Evolutionary conservation across 2,329 filamentous ascomycete genomes (phyloP).

Genomic region (Thelonectria discophora): DNA sequence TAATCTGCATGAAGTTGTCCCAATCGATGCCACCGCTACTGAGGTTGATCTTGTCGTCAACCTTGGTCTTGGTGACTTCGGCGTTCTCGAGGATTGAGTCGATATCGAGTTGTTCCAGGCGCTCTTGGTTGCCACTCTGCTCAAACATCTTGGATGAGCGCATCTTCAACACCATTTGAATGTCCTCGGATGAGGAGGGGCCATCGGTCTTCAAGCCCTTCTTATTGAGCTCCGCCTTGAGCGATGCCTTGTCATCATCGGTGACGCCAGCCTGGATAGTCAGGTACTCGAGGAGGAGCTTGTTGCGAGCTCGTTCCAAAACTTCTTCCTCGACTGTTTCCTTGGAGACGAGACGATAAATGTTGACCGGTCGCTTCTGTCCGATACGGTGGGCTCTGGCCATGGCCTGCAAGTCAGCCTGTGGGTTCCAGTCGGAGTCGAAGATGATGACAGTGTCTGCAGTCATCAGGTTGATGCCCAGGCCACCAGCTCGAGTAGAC

Average conservation of each 20-base stretch:
- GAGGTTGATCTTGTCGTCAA: constrained; percentile 88
- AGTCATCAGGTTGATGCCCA: constrained; percentile 99
- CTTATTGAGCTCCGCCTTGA: constrained; percentile 78
- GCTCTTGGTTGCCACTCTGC: constrained; percentile 94
- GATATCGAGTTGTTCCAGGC: constrained; percentile 96
- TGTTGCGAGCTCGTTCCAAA: constrained; percentile 93
- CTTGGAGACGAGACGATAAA: constrained; percentile 96
- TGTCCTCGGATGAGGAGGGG: constrained; percentile 91
- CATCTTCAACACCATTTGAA: constrained; percentile 95
- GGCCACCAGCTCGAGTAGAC: constrained; percentile 92
- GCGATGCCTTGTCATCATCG: constrained; percentile 88
- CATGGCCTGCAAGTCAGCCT: constrained; percentile 98
- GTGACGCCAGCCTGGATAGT: constrained; percentile 97
- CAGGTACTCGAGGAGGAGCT: constrained; percentile 95
- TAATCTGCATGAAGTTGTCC: constrained; percentile 97
- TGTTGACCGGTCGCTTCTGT: constrained; percentile 93
- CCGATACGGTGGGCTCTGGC: constrained; percentile 97
- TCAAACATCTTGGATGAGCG: constrained; percentile 99
- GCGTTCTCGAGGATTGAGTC: constrained; percentile 97
- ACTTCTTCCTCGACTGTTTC: constrained; percentile 99
- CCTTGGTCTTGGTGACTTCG: constrained; percentile 95
- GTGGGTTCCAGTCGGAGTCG: constrained; percentile 98
- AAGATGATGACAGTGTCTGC: constrained; percentile 98
- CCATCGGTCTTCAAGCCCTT: constrained; percentile 79
- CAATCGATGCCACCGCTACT: constrained; percentile 86